These are phyloP conservation scores for Pseudozyma sp. DNA, from an alignment of 1,284 basidiomycete species.

Conservation along the genomic window DNA sequence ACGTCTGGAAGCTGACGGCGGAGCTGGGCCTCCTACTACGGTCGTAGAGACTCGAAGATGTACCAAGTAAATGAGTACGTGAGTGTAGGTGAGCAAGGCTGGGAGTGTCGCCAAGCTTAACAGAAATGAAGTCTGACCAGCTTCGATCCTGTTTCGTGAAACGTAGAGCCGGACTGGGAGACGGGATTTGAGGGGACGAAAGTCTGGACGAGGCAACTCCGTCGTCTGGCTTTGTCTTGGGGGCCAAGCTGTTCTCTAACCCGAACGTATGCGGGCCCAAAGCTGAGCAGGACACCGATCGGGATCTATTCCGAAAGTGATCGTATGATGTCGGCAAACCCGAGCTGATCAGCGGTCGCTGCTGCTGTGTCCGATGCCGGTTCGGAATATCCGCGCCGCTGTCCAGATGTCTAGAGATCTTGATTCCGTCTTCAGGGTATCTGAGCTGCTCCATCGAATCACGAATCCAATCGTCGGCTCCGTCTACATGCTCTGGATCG, in stretches of 20 bases:
- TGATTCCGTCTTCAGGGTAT: neutral
- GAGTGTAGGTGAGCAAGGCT: neutral
- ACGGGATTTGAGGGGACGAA: neutral
- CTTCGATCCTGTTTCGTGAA: slow-evolving; percentile 5
- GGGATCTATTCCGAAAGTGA: slow-evolving; percentile 2
- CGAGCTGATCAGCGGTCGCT: slow-evolving; percentile 10
- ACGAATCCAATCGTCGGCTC: slow-evolving; percentile 3
- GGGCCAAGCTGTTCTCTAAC: neutral
- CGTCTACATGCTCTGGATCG: neutral
- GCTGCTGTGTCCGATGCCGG: neutral
- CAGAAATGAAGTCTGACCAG: slow-evolving; percentile 8
- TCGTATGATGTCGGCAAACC: slow-evolving; percentile 21
- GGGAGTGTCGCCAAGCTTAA: neutral
- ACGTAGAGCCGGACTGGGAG: slow-evolving; percentile 19
- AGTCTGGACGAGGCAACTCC: neutral
- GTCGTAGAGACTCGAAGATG: slow-evolving; percentile 3
- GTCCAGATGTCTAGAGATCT: neutral
- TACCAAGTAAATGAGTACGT: slow-evolving; percentile 2
- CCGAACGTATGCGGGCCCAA: neutral
- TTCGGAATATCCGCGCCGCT: neutral
- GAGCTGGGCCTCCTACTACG: slow-evolving; percentile 14
- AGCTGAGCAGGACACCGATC: neutral
- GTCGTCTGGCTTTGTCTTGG: neutral
- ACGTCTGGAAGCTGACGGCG: neutral
- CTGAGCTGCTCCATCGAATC: slow-evolving; percentile 24